Percentiles rank a stretch among this genome's conserved stretches.
These are phyloP conservation scores for Prunus campanulata DNA, from an alignment of 306 rosid species.

Conservation along the genomic window DNA sequence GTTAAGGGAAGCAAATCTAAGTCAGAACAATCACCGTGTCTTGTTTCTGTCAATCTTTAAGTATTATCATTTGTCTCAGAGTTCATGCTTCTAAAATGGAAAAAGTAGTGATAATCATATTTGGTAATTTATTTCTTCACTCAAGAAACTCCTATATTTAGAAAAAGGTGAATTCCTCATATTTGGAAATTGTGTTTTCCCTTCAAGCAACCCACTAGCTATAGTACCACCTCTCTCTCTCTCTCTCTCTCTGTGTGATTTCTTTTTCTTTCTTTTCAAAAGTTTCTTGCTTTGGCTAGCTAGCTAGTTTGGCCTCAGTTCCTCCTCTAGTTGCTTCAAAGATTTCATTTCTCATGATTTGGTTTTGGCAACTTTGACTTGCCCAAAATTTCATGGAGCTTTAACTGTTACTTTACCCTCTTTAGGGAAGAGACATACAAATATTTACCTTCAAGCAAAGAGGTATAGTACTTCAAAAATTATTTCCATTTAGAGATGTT, in stretches of 20 bases:
- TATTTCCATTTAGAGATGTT: not conserved
- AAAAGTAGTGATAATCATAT: slow-evolving; percentile 37
- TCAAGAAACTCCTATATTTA: slow-evolving; percentile 68
- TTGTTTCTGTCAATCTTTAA: slow-evolving; percentile 70
- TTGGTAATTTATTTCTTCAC: slow-evolving; percentile 47
- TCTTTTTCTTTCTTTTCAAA: not conserved
- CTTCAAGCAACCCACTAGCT: slow-evolving; percentile 59
- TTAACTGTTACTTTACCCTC: not conserved
- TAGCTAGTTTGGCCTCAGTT: not conserved
- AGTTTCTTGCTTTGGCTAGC: not conserved
- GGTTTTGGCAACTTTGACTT: slow-evolving; percentile 2
- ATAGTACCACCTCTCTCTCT: not conserved
- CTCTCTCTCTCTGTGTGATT: not conserved
- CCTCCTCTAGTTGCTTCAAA: not conserved
- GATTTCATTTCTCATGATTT: slow-evolving; percentile 7
- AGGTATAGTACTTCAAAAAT: no score
- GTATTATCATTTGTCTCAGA: slow-evolving; percentile 32
- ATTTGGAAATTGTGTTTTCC: slow-evolving; percentile 41
- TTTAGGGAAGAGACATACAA: not conserved
- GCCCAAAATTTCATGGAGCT: slow-evolving; percentile 1
- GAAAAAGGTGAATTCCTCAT: slow-evolving; percentile 37
- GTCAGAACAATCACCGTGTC: slow-evolving; percentile 62
- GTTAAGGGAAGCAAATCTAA: slow-evolving; percentile 62
- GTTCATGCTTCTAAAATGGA: slow-evolving; percentile 38
- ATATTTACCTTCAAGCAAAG: not conserved